These are phyloP conservation scores for Piloderma croceum DNA, from an alignment of 768 basidiomycete genomes.

Conservation along the genomic window DNA sequence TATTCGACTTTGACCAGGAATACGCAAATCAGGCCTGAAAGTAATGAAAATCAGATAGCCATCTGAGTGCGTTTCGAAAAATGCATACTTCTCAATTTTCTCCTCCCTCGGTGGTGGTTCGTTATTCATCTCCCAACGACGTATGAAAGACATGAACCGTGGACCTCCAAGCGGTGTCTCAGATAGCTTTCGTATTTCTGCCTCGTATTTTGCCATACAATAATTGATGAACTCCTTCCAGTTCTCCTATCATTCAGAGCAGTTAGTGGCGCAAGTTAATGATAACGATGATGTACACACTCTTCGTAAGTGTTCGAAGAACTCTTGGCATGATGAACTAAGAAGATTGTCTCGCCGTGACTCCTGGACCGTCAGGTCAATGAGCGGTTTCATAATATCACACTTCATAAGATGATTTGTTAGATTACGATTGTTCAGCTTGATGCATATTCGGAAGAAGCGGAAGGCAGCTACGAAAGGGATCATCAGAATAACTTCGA, in stretches of 20 bases:
- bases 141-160: conserved; percentile 67
- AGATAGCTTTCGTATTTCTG: conserved; percentile 58
- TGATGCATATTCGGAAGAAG: conserved; percentile 82
- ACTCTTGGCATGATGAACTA: conserved; percentile 92
- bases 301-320: conserved; percentile 86
- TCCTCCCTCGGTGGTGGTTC: conserved; percentile 62
- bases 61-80: conserved; percentile 8
- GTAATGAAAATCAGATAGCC: conserved; percentile 8
- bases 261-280: conserved; percentile 1
- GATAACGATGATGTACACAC: conserved; percentile 36
- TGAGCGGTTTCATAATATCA: conserved; percentile 76
- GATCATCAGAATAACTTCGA: neutral
- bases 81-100: conserved; percentile 46
- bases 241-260: conserved; percentile 80
- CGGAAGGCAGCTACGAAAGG: conserved; percentile 73
- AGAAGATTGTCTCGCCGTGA: conserved; percentile 86
- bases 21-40: conserved; percentile 27
- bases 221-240: conserved; percentile 78
- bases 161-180: conserved; percentile 54
- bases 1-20: conserved; percentile 40
- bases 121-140: conserved; percentile 88
- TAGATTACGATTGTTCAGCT: conserved; percentile 74
- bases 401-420: conserved; percentile 74
- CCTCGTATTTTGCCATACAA: conserved; percentile 74
- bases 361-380: conserved; percentile 80